phyloP scores from a whole-genome alignment of 1,284 basidiomycete species.

The Trichosporon asahii region DNA sequence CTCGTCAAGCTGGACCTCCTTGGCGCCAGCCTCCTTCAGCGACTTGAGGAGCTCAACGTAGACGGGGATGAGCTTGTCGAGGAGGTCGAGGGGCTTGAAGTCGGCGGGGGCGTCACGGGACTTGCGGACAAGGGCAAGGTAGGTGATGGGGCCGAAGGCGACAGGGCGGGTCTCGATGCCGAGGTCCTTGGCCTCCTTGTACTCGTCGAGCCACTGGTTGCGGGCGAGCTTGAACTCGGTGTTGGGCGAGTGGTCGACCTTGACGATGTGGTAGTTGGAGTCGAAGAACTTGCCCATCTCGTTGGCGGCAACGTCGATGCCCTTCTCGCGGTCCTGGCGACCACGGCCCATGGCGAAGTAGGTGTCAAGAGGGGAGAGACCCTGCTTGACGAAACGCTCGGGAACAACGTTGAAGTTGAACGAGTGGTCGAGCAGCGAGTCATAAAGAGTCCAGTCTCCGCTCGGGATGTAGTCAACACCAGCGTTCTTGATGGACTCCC shows the following conservation, averaged over 20 bases:
- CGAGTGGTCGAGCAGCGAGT: slow-evolving; percentile 98
- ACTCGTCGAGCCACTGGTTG: slow-evolving; percentile 95
- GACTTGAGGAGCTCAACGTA: slow-evolving; percentile 89
- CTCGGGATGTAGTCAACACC: slow-evolving; percentile 92
- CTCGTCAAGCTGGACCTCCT: slow-evolving; percentile 96
- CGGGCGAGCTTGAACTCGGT: slow-evolving; percentile 92
- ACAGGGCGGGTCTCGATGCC: slow-evolving; percentile 94
- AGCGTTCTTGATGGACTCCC: slow-evolving; percentile 80
- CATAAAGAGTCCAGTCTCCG: slow-evolving; percentile 97
- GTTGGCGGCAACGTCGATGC: slow-evolving; percentile 93
- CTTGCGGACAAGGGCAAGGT: slow-evolving; percentile 89
- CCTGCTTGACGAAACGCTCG: slow-evolving; percentile 84
- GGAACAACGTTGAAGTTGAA: slow-evolving; percentile 96
- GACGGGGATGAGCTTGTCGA: slow-evolving; percentile 84
- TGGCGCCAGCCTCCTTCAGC: slow-evolving; percentile 87
- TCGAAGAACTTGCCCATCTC: slow-evolving; percentile 99
- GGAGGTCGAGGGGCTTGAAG: slow-evolving; percentile 88
- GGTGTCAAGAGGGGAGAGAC: slow-evolving; percentile 85
- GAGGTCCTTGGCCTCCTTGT: slow-evolving; percentile 86
- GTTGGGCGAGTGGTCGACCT: slow-evolving; percentile 89
- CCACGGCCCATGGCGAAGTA: slow-evolving; percentile 99
- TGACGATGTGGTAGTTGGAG: slow-evolving; percentile 99
- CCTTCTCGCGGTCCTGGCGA: slow-evolving; percentile 75
- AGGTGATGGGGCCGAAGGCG: slow-evolving; percentile 91
- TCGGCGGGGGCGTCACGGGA: slow-evolving; percentile 77